These are phyloP conservation scores for Stipa capillata DNA, from an alignment of 176 grass and related monocot genomes.

Conservation along the genomic window DNA sequence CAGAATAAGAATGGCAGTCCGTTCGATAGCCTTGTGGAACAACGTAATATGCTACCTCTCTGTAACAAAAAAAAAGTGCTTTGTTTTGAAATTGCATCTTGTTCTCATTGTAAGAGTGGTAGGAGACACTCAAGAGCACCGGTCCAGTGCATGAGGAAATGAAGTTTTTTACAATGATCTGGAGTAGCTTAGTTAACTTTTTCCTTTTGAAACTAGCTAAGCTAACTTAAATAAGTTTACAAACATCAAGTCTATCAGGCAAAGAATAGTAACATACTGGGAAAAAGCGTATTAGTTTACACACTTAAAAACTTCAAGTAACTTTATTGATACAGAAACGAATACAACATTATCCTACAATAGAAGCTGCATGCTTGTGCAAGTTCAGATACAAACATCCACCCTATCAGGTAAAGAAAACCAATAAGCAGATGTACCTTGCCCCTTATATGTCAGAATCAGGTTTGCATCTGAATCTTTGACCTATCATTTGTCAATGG, in stretches of 20 bases:
- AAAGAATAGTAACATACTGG: not conserved
- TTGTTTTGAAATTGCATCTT: not conserved
- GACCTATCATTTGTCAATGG: not conserved
- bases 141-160: not conserved
- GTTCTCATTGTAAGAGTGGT: not conserved
- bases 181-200: too few relatives aligned
- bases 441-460: not conserved
- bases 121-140: not conserved
- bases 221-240: not conserved
- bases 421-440: conserved; percentile 15
- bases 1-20: not conserved
- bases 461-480: conserved; percentile 5
- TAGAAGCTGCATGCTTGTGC: not conserved
- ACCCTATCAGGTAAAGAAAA: not conserved
- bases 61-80: not conserved
- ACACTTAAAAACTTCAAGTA: not conserved
- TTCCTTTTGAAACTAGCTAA: too few relatives aligned
- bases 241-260: not conserved
- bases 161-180: not conserved
- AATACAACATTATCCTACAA: not conserved
- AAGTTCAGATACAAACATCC: not conserved
- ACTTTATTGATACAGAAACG: not conserved
- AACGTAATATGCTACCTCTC: not conserved
- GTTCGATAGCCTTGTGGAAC: not conserved
- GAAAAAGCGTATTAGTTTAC: not conserved